Evolutionary conservation across 1,284 basidiomycete species (phyloP).

Genomic region (Heliocybe sulcata): DNA sequence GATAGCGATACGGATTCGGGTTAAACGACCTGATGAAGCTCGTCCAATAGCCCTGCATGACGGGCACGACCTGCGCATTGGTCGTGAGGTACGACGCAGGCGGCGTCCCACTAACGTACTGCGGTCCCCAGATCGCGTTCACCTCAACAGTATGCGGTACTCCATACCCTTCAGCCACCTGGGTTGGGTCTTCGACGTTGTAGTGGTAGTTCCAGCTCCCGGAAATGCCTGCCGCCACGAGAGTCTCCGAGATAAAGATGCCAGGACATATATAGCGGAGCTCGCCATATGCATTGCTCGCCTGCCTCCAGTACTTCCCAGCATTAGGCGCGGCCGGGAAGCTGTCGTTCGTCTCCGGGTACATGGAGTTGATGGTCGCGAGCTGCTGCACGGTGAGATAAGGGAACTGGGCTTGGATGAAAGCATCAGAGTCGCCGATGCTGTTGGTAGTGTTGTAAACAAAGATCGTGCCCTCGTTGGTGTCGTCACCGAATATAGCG

Average conservation of each 20-base stretch:
- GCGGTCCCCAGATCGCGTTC: neutral
- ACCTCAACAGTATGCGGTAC: neutral
- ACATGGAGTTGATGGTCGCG: neutral
- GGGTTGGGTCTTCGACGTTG: neutral
- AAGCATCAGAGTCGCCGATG: neutral
- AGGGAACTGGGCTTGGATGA: neutral
- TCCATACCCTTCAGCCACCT: neutral
- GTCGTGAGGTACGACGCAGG: neutral
- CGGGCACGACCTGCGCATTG: neutral
- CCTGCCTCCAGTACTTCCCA: neutral
- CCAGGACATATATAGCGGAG: neutral
- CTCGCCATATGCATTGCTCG: neutral
- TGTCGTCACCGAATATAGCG: neutral
- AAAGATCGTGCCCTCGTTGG: neutral
- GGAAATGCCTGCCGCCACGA: neutral
- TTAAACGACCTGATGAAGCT: neutral
- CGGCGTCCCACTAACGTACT: neutral
- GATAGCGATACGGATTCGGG: neutral
- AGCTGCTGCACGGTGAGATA: neutral
- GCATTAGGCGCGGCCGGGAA: neutral
- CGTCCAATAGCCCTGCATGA: neutral
- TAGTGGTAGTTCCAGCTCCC: neutral
- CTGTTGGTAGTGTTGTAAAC: neutral
- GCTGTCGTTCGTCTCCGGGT: neutral
- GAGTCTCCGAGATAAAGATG: neutral